Base-by-base conservation (phyloP, 1,139 yeast genomes). In the Taphrina pruni region DNA sequence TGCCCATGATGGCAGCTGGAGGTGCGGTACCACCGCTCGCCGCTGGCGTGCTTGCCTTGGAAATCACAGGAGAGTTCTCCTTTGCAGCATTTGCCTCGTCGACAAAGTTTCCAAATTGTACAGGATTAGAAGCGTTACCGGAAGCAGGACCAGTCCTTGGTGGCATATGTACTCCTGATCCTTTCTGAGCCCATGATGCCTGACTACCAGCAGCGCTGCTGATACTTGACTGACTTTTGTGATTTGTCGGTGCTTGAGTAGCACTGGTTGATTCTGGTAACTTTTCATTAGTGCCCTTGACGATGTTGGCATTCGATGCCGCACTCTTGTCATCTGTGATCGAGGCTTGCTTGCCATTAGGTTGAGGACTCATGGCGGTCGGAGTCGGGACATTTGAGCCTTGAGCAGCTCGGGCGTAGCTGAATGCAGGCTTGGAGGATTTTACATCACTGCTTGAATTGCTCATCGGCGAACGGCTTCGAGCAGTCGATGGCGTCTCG, bases 341-440 rank as follows among this genome's bases (percentile, higher is more conserved):
- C 17, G 65, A 9, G 8, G 57, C 56, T 35, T 17, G 45, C 21
- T 60, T 60, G 48, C 65, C 56, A 35, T 60, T 50, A 46, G 35
- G 65, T 35, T 48, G 56, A 17, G 65, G 65, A 39, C 65, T 51
- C 51, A 46, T 26, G 11, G 66, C 66, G n/a, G 60, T 43, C 6
- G 60, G 54, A 26, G 52, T 45, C 43, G 58, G 43, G 26, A 55
- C 48, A n/a, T 21, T 38, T 14, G 61, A 39, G 54, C 67, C 67
- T 35, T 64, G 67, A 35, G 67, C 67, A 17, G 67, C 67, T 45
- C 55, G 36, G 20, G 67, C 67, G 52, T 64, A 64, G 55, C 67
- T 64, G 55, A 64, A 64, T 6, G 32, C 51, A 45, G 62, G 62
- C 54, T 58, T 58, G 43, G 51, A 56, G 17, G 60, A 45, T 58